phyloP scores from a whole-genome alignment of 257 asterid species.

The Scutellaria minor region DNA sequence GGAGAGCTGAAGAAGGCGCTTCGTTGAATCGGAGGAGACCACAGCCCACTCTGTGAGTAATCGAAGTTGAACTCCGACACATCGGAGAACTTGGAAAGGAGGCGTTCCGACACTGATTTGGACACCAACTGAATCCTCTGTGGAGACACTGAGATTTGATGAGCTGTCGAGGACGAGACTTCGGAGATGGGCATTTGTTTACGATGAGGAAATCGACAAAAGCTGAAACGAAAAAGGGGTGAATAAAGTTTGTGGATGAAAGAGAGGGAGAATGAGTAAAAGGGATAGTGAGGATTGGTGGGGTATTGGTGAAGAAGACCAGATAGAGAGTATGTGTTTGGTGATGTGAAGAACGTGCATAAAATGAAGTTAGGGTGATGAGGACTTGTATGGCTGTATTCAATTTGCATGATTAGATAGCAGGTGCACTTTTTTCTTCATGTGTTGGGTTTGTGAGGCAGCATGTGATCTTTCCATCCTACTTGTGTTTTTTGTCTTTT shows the following conservation, averaged over 20 bases:
- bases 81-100: conserved; percentile 68
- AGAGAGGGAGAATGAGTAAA: neutral
- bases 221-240: conserved; percentile 22
- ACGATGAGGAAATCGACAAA: conserved; percentile 30
- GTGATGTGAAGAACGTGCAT: conserved; percentile 2
- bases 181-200: conserved; percentile 48
- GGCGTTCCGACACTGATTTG: conserved; percentile 63
- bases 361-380: conserved; percentile 36
- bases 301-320: conserved; percentile 33
- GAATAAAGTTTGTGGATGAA: conserved; percentile 17
- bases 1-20: conserved; percentile 60
- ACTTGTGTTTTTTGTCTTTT: conserved; percentile 16
- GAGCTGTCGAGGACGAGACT: conserved; percentile 39
- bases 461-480: conserved; percentile 29
- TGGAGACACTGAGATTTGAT: conserved; percentile 26
- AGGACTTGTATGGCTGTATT: conserved; percentile 47
- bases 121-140: conserved; percentile 71
- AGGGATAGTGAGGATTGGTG: conserved; percentile 32
- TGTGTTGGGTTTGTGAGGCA: conserved; percentile 23
- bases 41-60: conserved; percentile 67
- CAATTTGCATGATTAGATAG: conserved; percentile 44
- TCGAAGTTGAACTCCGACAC: conserved; percentile 76
- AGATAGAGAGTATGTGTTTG: neutral
- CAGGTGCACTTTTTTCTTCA: conserved; percentile 17
- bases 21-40: conserved; percentile 86